phyloP scores from a whole-genome alignment of 2,329 filamentous ascomycete species.

The Fusarium phyllophilum region DNA sequence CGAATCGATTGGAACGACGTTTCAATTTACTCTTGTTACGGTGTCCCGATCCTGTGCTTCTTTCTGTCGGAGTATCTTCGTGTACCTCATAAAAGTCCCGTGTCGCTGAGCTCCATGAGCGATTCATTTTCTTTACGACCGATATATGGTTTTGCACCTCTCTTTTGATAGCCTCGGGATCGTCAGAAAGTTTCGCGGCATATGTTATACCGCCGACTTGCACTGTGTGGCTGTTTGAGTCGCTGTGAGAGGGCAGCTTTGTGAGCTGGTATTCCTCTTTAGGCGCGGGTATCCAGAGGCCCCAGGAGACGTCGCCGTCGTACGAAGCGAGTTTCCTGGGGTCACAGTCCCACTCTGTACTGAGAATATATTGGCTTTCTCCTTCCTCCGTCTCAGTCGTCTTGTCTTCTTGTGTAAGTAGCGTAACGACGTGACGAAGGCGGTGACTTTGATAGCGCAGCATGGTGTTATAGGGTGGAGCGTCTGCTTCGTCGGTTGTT shows the following conservation, averaged over 20 bases:
- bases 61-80: neutral
- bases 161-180: neutral
- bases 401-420: neutral
- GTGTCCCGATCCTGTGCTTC: neutral
- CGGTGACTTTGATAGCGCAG: too few relatives aligned
- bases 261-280: neutral
- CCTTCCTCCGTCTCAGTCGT: neutral
- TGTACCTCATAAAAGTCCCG: neutral
- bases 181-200: slow-evolving; percentile 3
- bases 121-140: neutral
- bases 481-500: neutral
- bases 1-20: accelerated
- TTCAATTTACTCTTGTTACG: neutral
- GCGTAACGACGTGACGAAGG: neutral
- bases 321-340: neutral
- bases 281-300: neutral
- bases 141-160: slow-evolving; percentile 1
- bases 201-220: neutral
- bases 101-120: neutral
- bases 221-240: neutral
- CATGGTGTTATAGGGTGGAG: neutral
- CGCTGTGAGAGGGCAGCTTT: neutral
- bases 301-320: neutral
- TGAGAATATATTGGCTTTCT: neutral
- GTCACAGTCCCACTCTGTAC: neutral